Evolutionary conservation across 2,329 filamentous ascomycete species (phyloP).

Genomic region (Sclerotinia subarctica): DNA sequence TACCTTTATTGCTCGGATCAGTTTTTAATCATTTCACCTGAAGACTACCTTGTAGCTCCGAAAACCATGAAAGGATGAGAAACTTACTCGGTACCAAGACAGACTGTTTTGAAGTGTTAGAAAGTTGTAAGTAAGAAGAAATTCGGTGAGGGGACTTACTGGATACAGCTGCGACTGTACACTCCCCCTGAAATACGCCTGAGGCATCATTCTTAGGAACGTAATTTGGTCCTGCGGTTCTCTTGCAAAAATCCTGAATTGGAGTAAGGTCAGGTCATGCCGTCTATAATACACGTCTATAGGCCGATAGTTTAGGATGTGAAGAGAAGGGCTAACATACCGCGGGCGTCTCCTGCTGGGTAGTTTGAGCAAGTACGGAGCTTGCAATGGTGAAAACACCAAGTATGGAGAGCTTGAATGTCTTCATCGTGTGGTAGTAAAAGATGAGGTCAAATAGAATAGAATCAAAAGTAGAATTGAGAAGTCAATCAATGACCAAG

Average conservation of each 20-base stretch:
- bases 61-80: not conserved
- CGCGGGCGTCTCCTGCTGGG: not conserved
- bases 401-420: constrained; percentile 10
- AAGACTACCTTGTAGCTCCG: not conserved
- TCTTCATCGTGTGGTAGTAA: not conserved
- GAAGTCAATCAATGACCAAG: not conserved
- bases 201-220: constrained; percentile 8
- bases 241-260: constrained; percentile 13
- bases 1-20: not conserved
- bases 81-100: constrained; percentile 15
- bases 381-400: constrained; percentile 14
- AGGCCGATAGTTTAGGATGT: not conserved
- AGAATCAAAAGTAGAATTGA: not conserved
- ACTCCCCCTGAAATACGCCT: constrained; percentile 4
- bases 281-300: not conserved
- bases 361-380: not conserved
- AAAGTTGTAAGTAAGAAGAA: not conserved
- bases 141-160: not conserved
- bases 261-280: not conserved
- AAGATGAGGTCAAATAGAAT: not conserved
- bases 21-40: not conserved
- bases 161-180: not conserved
- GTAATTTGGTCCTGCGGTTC: constrained; percentile 4
- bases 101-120: not conserved
- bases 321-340: not conserved